Evolutionary conservation across 192 early-diverging fungal genomes (phyloP), one percentile per base, ranked within the genome.

Genomic region (Pilaira anomala): DNA sequence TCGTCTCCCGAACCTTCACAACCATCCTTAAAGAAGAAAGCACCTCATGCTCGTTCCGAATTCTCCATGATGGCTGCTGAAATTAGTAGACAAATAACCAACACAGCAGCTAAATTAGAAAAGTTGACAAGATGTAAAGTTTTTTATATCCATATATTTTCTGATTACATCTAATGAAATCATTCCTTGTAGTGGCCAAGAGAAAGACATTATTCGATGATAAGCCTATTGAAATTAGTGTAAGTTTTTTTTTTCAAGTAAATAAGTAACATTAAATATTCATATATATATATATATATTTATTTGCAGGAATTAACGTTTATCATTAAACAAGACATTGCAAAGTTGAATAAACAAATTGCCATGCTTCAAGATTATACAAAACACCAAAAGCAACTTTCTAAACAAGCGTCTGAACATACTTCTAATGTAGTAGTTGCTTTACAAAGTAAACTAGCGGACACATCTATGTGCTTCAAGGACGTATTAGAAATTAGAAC

Each of bases 151-250:
- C 30, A 29, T 24, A 39, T 21, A 26, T 60, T 60, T 66, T 44
- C 19, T 0, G 8, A 2, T 28, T 42, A 48, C 22, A 14, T 59
- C 48, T 44, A n/a, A 14, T 40, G 16, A 25, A 49, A 13, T 44
- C 8, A 42, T 48, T 65, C 21, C 39, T 24, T 73, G 33, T 9
- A 76, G 82, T 99, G 66, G 97, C 97, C n/a, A 94, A 94, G 57
- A 79, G 93, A 53, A 94, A 94, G 74, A 92, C 96, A 2, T 76
- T 99, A 61, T 98, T 99, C 66, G 96, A 99, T 74, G 98, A 99
- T 79, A 87, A 87, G 69, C 93, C 96, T 11, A 83, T 87, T 7
- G 96, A 99, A 66, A 98, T 99, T 63, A 95, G 91, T 62, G 85
- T 87, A 83, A n/a, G n/a, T n/a, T n/a, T n/a, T n/a, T n/a, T n/a